Evolutionary conservation across 2,329 filamentous ascomycete species (phyloP).

Genomic region (Colletotrichum melonis): DNA sequence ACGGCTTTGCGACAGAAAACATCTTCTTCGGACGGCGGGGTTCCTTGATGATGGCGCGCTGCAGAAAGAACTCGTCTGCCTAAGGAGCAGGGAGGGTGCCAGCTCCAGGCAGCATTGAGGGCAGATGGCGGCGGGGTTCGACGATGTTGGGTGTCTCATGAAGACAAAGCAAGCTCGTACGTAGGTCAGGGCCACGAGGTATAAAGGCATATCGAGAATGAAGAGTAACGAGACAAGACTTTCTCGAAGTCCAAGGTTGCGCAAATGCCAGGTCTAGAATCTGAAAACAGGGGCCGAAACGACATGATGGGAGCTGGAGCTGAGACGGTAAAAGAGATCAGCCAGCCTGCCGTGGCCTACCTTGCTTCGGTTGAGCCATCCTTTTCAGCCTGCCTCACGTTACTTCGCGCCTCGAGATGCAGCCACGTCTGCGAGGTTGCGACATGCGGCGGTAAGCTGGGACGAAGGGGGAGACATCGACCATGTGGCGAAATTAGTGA

Average conservation of each 20-base stretch:
- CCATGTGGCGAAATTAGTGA: background rate
- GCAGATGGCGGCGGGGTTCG: constrained; percentile 15
- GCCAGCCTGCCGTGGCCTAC: background rate
- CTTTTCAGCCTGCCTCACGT: constrained; percentile 7
- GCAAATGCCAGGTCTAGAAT: background rate
- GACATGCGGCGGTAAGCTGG: background rate
- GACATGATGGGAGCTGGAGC: background rate
- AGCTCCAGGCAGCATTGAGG: constrained; percentile 22
- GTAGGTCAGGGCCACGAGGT: background rate
- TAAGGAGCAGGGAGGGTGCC: constrained; percentile 23
- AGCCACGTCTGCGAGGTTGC: constrained; percentile 12
- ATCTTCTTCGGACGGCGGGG: background rate
- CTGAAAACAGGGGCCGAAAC: background rate
- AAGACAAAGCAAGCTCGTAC: background rate
- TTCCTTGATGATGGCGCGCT: constrained; percentile 14
- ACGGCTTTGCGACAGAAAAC: constrained; percentile 13
- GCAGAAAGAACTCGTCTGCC: constrained; percentile 14
- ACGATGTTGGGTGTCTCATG: constrained; percentile 18
- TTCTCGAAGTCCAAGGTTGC: background rate
- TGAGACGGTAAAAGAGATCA: background rate
- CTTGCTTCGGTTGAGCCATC: background rate
- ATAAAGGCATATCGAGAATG: background rate
- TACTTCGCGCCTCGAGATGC: constrained; percentile 23
- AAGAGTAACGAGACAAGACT: background rate
- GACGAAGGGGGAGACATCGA: background rate